phyloP scores from a whole-genome alignment of 768 basidiomycete genomes.

The Xerocomus potaroensis region DNA sequence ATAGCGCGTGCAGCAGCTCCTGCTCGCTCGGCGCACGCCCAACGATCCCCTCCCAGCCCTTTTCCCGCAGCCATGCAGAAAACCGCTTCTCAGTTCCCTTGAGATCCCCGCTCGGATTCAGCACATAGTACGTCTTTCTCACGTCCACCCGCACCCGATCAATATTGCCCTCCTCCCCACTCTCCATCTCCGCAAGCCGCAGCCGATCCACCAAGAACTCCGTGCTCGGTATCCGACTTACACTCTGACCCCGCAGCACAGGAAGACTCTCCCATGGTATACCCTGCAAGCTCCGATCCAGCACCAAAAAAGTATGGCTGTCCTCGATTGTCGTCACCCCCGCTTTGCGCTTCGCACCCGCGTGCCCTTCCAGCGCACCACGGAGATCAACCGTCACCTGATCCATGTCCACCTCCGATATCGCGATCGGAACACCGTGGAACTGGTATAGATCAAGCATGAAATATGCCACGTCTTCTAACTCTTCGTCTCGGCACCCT shows the following conservation, averaged over 20 bases:
- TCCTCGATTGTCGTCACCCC: constrained; percentile 36
- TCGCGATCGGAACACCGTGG: constrained; percentile 82
- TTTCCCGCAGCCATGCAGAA: constrained; percentile 67
- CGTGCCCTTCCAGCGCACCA: constrained; percentile 68
- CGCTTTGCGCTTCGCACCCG: constrained; percentile 34
- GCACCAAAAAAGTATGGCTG: constrained; percentile 79
- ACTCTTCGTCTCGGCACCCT: constrained; percentile 84
- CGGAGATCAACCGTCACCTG: constrained; percentile 88
- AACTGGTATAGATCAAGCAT: constrained; percentile 92
- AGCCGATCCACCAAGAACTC: constrained; percentile 86
- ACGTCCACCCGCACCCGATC: constrained; percentile 60
- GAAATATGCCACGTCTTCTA: constrained; percentile 94
- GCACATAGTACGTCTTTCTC: constrained; percentile 69
- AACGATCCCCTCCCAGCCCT: constrained; percentile 85
- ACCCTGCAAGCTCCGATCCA: constrained; percentile 85
- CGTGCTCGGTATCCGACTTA: constrained; percentile 90
- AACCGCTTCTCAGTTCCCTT: constrained; percentile 80
- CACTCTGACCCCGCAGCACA: constrained; percentile 72
- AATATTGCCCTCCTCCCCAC: constrained; percentile 19
- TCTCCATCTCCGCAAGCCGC: constrained; percentile 50
- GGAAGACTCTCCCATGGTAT: constrained; percentile 97
- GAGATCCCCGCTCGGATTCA: constrained; percentile 93
- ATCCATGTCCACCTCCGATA: constrained; percentile 88
- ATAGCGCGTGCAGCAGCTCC: constrained; percentile 71
- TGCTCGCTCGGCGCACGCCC: constrained; percentile 79